phyloP scores from a whole-genome alignment of 495 filamentous ascomycete species.

The Podospora bellae-mahoneyi region DNA sequence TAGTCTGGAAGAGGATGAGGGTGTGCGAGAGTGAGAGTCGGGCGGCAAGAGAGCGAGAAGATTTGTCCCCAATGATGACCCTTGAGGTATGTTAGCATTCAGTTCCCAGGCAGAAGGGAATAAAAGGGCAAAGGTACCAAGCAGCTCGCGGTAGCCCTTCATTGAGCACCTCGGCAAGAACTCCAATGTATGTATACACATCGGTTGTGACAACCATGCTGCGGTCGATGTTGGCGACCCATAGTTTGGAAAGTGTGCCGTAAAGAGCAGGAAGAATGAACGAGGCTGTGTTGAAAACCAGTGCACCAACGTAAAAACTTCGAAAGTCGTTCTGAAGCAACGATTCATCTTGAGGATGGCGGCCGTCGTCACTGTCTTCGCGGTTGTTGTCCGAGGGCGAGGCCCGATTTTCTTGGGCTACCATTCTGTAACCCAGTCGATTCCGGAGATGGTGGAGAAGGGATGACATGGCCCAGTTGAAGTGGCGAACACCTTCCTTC shows the following conservation, averaged over 20 bases:
- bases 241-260: slow-evolving; percentile 66
- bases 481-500: neutral
- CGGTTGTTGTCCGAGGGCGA: neutral
- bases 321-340: neutral
- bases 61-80: slow-evolving; percentile 63
- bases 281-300: slow-evolving; percentile 60
- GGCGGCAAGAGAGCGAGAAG: slow-evolving; percentile 48
- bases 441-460: neutral
- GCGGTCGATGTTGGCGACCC: slow-evolving; percentile 68
- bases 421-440: neutral
- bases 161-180: slow-evolving; percentile 66
- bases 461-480: neutral
- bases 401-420: neutral
- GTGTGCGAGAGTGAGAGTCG: slow-evolving; percentile 62
- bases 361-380: neutral
- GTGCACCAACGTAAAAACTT: slow-evolving; percentile 50
- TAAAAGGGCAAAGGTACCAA: slow-evolving; percentile 36
- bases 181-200: slow-evolving; percentile 55
- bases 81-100: neutral
- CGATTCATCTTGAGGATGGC: neutral
- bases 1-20: slow-evolving; percentile 56
- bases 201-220: slow-evolving; percentile 67
- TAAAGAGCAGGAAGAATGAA: slow-evolving; percentile 70
- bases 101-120: too few species aligned
- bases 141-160: slow-evolving; percentile 68